Evolutionary conservation across 176 grass and related monocot species (phyloP), one percentile per base, ranked within the genome.

Genomic region (Aegilops tauschii): DNA sequence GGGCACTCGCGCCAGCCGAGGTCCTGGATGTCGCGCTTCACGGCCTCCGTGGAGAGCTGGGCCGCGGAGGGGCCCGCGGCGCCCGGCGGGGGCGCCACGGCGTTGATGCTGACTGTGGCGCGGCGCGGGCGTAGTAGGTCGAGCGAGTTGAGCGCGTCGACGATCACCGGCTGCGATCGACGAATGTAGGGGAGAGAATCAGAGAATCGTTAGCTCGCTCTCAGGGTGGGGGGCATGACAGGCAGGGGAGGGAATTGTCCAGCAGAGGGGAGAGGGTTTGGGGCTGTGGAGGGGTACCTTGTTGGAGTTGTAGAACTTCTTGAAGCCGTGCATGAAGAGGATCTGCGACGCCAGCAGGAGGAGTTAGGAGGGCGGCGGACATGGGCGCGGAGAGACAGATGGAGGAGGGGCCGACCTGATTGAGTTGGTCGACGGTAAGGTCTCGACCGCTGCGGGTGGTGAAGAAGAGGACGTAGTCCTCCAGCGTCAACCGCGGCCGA

Each of bases 401-500:
- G 5, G 49, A 17, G 49, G 49, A 49, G 49, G 14, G 12, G 32
- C 18, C 7, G 18, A 91, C 92, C 92, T 92, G 80, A 71, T 90
- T 88, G 83, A 95, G 70, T 12, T 80, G 88, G 86, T 85, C 59
- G 32, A 82, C 6, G 86, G 45, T 89, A 61, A 95, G 64, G 39
- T 73, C 40, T 12, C 31, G 4, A 69, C 93, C 84, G 71, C 44
- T 27, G 86, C 67, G 82, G 80, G 73, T 84, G 79, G 69, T 44
- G 89, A 93, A 93, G 90, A 91, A 95, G 61, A 78, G 80, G 88
- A 88, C 63, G 89, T 95, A 95, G 66, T 95, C 93, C 82, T 92
- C 88, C 35, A 95, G 89, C 58, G 86, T 91, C 49, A 95, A 74
- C 78, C 84, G 84, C 58, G 52, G 89, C 58, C 89, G 80, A 32